phyloP scores from a whole-genome alignment of 305 asterid genomes.

The Fraxinus xanthoxyloides region DNA sequence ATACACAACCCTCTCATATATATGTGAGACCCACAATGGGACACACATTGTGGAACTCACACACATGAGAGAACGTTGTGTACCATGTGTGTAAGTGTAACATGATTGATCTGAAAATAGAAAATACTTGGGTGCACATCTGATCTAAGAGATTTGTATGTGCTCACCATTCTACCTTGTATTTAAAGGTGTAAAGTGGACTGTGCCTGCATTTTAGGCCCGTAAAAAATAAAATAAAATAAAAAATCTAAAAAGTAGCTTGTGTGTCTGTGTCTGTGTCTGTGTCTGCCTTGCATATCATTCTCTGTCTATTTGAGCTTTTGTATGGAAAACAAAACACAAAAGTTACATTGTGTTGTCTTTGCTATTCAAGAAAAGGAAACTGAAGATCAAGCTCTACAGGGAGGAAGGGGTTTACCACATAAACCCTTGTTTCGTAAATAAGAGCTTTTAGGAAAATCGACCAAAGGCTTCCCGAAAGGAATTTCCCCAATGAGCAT shows the following conservation, averaged over 20 bases:
- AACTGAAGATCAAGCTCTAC: slow-evolving; percentile 25
- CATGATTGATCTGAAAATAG: too few species aligned
- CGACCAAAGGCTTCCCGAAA: slow-evolving; percentile 43
- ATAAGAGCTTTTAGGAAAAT: slow-evolving; percentile 47
- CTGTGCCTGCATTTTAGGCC: not conserved
- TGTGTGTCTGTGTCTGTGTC: not conserved
- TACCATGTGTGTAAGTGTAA: too few species aligned
- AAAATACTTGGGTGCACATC: too few species aligned
- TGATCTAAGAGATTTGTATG: too few species aligned
- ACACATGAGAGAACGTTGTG: too few species aligned
- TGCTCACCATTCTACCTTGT: too few species aligned
- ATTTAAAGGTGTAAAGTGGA: not conserved
- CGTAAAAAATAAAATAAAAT: not conserved
- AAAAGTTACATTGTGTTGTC: not conserved
- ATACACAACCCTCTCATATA: too few species aligned
- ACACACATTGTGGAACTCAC: too few species aligned
- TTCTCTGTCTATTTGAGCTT: not conserved
- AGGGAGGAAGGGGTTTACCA: slow-evolving; percentile 59
- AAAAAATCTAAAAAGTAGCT: not conserved
- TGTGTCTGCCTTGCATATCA: not conserved
- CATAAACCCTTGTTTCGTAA: slow-evolving; percentile 57
- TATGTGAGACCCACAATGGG: too few species aligned
- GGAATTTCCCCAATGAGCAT: slow-evolving; percentile 52
- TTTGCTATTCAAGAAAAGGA: slow-evolving; percentile 9
- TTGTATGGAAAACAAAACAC: not conserved